Conservation (phyloP, 495 filamentous ascomycete species). For the Penicillium taxi region DNA sequence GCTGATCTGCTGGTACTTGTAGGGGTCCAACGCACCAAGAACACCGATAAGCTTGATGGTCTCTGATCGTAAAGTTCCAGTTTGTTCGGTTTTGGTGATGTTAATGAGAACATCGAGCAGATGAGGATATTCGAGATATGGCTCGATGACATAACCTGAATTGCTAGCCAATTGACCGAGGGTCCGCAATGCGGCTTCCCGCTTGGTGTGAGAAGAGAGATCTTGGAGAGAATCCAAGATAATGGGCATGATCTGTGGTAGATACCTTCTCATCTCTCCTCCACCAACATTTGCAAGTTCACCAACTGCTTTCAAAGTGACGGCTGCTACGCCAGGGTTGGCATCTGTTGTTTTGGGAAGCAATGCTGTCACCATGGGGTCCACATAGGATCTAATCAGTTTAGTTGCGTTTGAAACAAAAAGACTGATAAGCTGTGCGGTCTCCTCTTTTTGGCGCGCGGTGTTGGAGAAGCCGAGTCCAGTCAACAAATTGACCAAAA, state of each 20-base stretch:
- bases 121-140: slow-evolving; percentile 89
- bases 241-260: slow-evolving; percentile 84
- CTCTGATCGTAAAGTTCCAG: slow-evolving; percentile 77
- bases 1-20: slow-evolving; percentile 72
- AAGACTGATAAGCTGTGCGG: slow-evolving; percentile 83
- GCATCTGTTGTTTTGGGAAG: slow-evolving; percentile 79
- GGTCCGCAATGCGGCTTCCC: slow-evolving; percentile 83
- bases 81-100: slow-evolving; percentile 84
- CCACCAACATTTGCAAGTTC: slow-evolving; percentile 91
- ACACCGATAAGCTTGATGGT: slow-evolving; percentile 95
- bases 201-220: slow-evolving; percentile 76
- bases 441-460: slow-evolving; percentile 88
- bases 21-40: slow-evolving; percentile 90
- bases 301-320: slow-evolving; percentile 86
- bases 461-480: slow-evolving; percentile 95
- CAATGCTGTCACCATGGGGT: slow-evolving; percentile 84
- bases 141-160: slow-evolving; percentile 94
- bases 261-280: slow-evolving; percentile 78
- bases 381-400: slow-evolving; percentile 89
- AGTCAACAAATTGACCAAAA: slow-evolving; percentile 89
- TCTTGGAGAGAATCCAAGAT: slow-evolving; percentile 91
- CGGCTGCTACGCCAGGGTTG: slow-evolving; percentile 80
- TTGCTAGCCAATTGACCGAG: slow-evolving; percentile 89
- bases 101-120: slow-evolving; percentile 84
- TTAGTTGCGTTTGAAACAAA: slow-evolving; percentile 85